A percentile compares a stretch with the other conserved stretches of the same genome.
phyloP scores from a whole-genome alignment of 108 stramenopile genomes.

The Fragilariopsis cylindrus region DNA sequence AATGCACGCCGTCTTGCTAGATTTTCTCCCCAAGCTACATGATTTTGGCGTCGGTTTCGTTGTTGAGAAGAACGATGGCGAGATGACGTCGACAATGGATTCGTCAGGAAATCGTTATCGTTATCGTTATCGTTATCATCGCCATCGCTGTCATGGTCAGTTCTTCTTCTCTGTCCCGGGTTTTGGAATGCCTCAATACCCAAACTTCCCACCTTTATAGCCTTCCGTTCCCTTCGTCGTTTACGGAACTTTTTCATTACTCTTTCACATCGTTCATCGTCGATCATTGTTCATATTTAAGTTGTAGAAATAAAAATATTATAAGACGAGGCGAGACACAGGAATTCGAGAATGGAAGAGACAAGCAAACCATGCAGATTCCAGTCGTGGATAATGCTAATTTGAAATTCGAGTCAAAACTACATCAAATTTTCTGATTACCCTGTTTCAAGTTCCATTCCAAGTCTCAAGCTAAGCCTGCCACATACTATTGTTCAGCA shows the following conservation, averaged over 20 bases:
- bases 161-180: not conserved
- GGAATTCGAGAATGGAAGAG: too few species aligned
- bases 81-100: not conserved
- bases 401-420: too few species aligned
- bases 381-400: too few species aligned
- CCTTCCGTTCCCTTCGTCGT: not conserved
- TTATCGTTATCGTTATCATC: not conserved
- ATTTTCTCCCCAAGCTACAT: slow-evolving; percentile 6
- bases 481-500: too few species aligned
- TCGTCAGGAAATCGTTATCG: not conserved
- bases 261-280: slow-evolving; percentile 4
- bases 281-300: not conserved
- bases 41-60: not conserved
- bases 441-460: too few species aligned
- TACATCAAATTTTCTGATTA: too few species aligned
- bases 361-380: too few species aligned
- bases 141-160: not conserved
- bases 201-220: too few species aligned
- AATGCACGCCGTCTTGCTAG: slow-evolving; percentile 1
- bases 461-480: too few species aligned
- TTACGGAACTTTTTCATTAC: slow-evolving; percentile 12
- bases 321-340: too few species aligned
- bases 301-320: too few species aligned
- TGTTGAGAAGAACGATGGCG: not conserved
- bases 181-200: not conserved